These are phyloP conservation scores for Colletotrichum destructivum DNA, from an alignment of 2,329 filamentous ascomycete species.

Conservation along the genomic window DNA sequence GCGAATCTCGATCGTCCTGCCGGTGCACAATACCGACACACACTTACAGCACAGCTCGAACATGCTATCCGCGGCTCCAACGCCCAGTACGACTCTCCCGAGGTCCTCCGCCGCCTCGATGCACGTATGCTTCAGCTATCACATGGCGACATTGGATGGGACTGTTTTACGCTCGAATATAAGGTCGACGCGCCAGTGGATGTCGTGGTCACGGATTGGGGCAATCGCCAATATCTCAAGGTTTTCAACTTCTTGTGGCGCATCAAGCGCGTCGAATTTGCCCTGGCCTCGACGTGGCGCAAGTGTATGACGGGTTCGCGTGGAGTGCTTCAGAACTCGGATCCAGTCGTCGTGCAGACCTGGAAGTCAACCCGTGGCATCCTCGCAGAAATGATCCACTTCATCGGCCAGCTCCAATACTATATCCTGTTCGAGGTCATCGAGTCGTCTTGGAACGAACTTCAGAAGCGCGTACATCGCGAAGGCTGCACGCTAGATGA, in stretches of 20 bases:
- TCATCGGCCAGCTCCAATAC: conserved; percentile 96
- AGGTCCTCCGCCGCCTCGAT: conserved; percentile 91
- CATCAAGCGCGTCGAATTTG: conserved; percentile 97
- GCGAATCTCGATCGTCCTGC: conserved; percentile 94
- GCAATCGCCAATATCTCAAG: conserved; percentile 95
- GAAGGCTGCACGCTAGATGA: conserved; percentile 95
- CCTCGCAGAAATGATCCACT: conserved; percentile 98
- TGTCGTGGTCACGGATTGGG: conserved; percentile 96
- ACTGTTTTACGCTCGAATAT: conserved; percentile 98
- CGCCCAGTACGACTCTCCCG: conserved; percentile 93
- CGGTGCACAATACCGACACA: conserved; percentile 97
- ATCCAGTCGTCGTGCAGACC: conserved; percentile 77
- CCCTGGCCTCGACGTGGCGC: conserved; percentile 90
- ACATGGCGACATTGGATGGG: conserved; percentile 98
- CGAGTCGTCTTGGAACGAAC: conserved; percentile 92
- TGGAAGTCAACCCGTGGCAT: conserved; percentile 94
- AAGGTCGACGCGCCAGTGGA: conserved; percentile 97
- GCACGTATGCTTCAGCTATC: conserved; percentile 98
- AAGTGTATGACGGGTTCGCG: conserved; percentile 95
- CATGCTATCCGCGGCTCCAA: conserved; percentile 98
- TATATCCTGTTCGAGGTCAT: conserved; percentile 99
- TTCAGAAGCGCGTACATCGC: conserved; percentile 85
- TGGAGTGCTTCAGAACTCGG: conserved; percentile 86
- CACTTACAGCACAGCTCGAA: conserved; percentile 96
- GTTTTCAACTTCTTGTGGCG: conserved; percentile 99